phyloP scores from a whole-genome alignment of 129 eudicot species.

The Apium graveolens region DNA sequence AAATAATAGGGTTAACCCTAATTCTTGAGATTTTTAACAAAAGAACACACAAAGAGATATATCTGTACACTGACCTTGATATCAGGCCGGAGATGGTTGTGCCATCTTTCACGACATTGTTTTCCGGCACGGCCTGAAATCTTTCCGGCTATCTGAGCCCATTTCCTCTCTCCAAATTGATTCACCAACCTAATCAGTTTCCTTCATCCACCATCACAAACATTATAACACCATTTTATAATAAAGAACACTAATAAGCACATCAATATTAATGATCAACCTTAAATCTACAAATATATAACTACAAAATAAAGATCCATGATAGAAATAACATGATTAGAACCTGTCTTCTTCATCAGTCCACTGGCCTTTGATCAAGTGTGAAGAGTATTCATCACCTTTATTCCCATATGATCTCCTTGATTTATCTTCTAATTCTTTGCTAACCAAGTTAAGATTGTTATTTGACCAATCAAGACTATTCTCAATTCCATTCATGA shows the following conservation, averaged over 20 bases:
- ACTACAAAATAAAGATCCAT: no score
- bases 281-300: not conserved
- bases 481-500: not conserved
- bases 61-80: slow-evolving; percentile 47
- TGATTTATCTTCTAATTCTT: slow-evolving; percentile 15
- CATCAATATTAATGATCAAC: not conserved
- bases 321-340: no score
- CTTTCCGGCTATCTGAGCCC: slow-evolving; percentile 59
- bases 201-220: slow-evolving; percentile 32
- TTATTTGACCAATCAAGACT: not conserved
- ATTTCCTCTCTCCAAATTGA: slow-evolving; percentile 44
- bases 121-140: slow-evolving; percentile 59
- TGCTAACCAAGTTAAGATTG: not conserved
- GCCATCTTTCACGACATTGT: slow-evolving; percentile 81
- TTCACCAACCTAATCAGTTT: slow-evolving; percentile 42
- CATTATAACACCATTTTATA: not conserved
- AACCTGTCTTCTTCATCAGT: slow-evolving; percentile 72
- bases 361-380: slow-evolving; percentile 71
- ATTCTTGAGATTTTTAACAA: not conserved
- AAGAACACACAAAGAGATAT: slow-evolving; percentile 2
- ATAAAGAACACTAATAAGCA: not conserved
- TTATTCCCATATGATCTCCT: slow-evolving; percentile 16
- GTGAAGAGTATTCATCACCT: slow-evolving; percentile 12
- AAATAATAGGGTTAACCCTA: not conserved
- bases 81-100: slow-evolving; percentile 73